phyloP scores from a whole-genome alignment of 2,329 filamentous ascomycete genomes.

The Arthroderma sp. region DNA sequence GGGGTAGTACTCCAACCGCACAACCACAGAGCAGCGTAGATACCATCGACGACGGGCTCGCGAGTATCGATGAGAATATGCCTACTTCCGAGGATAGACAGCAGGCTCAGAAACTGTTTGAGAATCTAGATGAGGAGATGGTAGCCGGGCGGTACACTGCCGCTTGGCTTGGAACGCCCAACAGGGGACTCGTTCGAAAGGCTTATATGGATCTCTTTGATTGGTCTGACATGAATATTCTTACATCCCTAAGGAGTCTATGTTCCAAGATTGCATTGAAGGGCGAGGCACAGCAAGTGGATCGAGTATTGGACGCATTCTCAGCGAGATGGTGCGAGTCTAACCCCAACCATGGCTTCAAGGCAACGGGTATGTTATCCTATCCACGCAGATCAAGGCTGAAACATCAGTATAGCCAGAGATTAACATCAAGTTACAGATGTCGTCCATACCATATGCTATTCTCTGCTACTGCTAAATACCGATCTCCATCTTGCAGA shows the following conservation, averaged over 20 bases:
- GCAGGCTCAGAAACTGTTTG: conserved; percentile 70
- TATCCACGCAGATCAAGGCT: neutral
- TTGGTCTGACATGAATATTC: conserved; percentile 68
- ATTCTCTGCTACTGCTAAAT: conserved; percentile 88
- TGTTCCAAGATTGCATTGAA: conserved; percentile 72
- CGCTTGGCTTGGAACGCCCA: conserved; percentile 63
- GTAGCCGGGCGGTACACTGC: conserved; percentile 69
- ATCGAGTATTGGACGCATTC: conserved; percentile 82
- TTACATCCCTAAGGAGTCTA: conserved; percentile 64
- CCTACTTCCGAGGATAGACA: conserved; percentile 41
- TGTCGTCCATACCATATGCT: conserved; percentile 93
- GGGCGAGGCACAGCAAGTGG: conserved; percentile 92
- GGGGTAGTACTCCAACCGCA: conserved; percentile 8
- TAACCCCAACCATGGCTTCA: conserved; percentile 89
- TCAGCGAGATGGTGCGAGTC: conserved; percentile 85
- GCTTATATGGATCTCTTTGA: conserved; percentile 93
- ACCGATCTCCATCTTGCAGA: conserved; percentile 92
- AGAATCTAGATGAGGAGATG: conserved; percentile 63
- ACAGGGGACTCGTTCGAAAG: conserved; percentile 44
- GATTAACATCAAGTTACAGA: conserved; percentile 41
- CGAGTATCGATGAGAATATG: neutral
- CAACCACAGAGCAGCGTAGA: conserved; percentile 6
- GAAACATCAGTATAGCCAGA: neutral
- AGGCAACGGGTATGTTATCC: conserved; percentile 55
- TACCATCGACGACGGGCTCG: neutral